Evolutionary conservation across 768 basidiomycete species (phyloP).

Genomic region (Dictyophora rubrovolvata): DNA sequence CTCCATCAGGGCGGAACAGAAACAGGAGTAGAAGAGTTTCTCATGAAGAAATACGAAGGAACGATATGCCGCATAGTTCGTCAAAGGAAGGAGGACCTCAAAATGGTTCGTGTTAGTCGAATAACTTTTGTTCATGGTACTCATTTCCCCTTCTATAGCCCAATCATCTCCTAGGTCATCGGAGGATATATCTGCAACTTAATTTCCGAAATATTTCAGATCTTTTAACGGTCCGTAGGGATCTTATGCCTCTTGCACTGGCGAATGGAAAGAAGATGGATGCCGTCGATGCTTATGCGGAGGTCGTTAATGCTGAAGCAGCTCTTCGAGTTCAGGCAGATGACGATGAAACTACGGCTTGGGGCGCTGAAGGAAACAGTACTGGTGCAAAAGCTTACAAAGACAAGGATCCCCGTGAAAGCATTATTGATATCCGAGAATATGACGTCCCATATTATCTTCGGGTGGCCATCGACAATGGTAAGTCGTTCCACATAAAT

Average conservation of each 20-base stretch:
- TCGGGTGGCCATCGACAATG: constrained; percentile 97
- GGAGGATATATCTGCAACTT: constrained; percentile 77
- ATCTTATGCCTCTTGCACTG: constrained; percentile 80
- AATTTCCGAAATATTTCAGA: constrained; percentile 92
- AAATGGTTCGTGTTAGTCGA: constrained; percentile 35
- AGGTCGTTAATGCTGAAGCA: constrained; percentile 68
- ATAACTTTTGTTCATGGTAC: neutral
- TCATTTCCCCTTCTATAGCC: constrained; percentile 30
- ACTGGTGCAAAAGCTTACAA: constrained; percentile 25
- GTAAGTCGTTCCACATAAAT: constrained; percentile 19
- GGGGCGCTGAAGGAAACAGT: constrained; percentile 27
- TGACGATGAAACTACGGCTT: constrained; percentile 52
- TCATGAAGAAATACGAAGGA: constrained; percentile 89
- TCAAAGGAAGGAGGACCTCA: constrained; percentile 85
- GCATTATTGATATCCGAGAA: constrained; percentile 89
- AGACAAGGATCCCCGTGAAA: constrained; percentile 80
- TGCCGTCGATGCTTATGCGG: constrained; percentile 95
- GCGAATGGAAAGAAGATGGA: constrained; percentile 88
- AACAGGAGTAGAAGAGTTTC: constrained; percentile 88
- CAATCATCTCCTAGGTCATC: constrained; percentile 95
- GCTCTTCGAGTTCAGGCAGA: constrained; percentile 56
- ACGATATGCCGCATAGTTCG: constrained; percentile 68
- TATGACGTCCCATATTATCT: constrained; percentile 97
- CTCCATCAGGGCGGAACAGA: constrained; percentile 65
- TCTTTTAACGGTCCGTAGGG: constrained; percentile 76